A percentile compares a stretch with the other conserved stretches of the same genome.
Evolutionary conservation across 2,329 filamentous ascomycete genomes (phyloP).

Genomic region (Paecilomyces fulvus): DNA sequence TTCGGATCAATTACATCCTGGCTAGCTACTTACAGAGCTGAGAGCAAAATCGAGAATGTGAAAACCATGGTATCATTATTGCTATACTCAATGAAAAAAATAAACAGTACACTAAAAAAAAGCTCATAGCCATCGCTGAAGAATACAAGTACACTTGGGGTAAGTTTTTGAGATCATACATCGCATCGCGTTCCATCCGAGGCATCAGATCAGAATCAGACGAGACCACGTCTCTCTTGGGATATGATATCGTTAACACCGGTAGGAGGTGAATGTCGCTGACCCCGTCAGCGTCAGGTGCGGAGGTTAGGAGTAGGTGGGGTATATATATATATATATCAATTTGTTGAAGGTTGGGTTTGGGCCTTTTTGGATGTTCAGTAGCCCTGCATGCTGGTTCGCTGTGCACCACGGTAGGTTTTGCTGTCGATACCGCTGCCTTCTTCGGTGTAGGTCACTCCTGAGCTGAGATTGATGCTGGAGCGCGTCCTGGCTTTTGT

Average conservation of each 20-base stretch:
- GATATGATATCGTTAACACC: too few relatives aligned
- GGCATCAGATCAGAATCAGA: neutral
- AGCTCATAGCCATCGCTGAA: neutral
- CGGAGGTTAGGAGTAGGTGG: neutral
- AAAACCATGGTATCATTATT: neutral
- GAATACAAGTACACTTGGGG: neutral
- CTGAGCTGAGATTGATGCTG: constrained; percentile 17
- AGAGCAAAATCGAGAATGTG: neutral
- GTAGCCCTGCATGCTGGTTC: constrained; percentile 17
- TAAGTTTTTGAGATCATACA: neutral
- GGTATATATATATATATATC: too few relatives aligned
- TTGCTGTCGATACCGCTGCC: constrained; percentile 12
- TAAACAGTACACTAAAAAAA: neutral
- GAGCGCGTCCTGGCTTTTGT: constrained; percentile 20
- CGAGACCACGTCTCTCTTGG: too few relatives aligned
- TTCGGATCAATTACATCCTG: too few relatives aligned
- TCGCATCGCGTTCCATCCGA: neutral
- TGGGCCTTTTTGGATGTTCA: neutral
- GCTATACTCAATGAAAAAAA: neutral
- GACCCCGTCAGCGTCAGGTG: too few relatives aligned
- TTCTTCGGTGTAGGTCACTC: constrained; percentile 4
- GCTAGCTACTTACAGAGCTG: too few relatives aligned
- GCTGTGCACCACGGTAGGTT: constrained; percentile 23
- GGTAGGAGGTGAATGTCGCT: too few relatives aligned
- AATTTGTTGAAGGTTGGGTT: neutral